Evolutionary conservation across 192 early-diverging fungal genomes (phyloP), one percentile per base, ranked within the genome.

Genomic region (Linnemannia exigua): DNA sequence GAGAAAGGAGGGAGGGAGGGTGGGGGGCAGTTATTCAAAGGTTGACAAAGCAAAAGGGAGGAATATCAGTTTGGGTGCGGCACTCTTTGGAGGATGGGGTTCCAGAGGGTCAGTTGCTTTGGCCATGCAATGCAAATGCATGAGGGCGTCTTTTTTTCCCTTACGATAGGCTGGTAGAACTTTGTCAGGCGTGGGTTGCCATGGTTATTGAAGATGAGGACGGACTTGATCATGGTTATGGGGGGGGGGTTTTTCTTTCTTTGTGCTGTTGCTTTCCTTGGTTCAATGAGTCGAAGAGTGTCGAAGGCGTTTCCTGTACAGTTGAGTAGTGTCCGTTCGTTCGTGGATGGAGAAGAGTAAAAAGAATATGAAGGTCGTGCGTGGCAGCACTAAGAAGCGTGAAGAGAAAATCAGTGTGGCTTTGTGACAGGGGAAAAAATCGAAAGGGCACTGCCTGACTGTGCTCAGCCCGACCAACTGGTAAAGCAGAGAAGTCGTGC

Each of bases 161-260:
- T 81, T 92, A 95, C 96, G 58, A 98, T 91, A 75, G 97, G 96
- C 83, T 97, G 94, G 88, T 99, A 99, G 90, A 97, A 98, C 82
- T 97, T 95, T 81, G 97, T 94, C 33, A 99, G 87, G 77, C 98
- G 93, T 51, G 98, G 96, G 82, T 98, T 99, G 71, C 98, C 98
- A 79, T 96, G 94, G 86, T 97, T 98, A 90, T 99, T 99, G 90
- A 99, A 99, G 88, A 99, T 99, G 79, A 98, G 93, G n/a, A 98
- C 97, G n/a, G 96, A 96, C 78, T 96, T 95, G 83, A 99, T 97
- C 95, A 96, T 96, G 80, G 15, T 70, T 73, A n/a, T n/a, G n/a
- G n/a, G n/a, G n/a, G n/a, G n/a, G n/a, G 41, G 41, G 41, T 44
- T 35, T 37, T 1, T 58, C 6, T 63, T 12, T 3, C 2, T n/a